Conservation (phyloP, 345 rosid species). For the Toxicodendron radicans region DNA sequence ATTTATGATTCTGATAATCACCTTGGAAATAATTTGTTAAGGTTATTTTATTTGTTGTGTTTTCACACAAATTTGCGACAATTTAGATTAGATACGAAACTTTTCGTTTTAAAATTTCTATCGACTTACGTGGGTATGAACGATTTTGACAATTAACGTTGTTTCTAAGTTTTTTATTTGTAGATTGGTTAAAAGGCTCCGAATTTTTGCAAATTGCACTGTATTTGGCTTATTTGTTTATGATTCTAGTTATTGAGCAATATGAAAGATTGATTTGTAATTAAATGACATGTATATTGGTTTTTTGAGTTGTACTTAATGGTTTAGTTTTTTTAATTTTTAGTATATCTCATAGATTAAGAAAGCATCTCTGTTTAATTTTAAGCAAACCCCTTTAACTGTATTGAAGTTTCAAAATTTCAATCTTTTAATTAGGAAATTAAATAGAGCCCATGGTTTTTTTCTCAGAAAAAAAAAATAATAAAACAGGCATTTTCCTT, state of each 20-base stretch:
- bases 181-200: background rate
- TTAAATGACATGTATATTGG: background rate
- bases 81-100: too few species aligned
- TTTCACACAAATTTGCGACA: too few species aligned
- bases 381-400: background rate
- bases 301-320: background rate
- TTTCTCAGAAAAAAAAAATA: background rate
- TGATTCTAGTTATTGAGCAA: too few species aligned
- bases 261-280: background rate
- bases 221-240: background rate
- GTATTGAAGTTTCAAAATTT: background rate
- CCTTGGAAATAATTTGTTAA: too few species aligned
- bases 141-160: too few species aligned
- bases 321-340: background rate
- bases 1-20: too few species aligned
- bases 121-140: too few species aligned
- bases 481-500: background rate
- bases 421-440: background rate
- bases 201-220: too few species aligned
- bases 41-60: too few species aligned
- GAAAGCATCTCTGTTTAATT: background rate
- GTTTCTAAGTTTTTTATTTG: background rate
- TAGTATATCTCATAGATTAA: background rate
- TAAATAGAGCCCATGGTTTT: background rate
- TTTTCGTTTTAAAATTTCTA: too few species aligned